These are phyloP conservation scores for Brassica napus DNA, from an alignment of 345 rosid genomes.

Conservation along the genomic window DNA sequence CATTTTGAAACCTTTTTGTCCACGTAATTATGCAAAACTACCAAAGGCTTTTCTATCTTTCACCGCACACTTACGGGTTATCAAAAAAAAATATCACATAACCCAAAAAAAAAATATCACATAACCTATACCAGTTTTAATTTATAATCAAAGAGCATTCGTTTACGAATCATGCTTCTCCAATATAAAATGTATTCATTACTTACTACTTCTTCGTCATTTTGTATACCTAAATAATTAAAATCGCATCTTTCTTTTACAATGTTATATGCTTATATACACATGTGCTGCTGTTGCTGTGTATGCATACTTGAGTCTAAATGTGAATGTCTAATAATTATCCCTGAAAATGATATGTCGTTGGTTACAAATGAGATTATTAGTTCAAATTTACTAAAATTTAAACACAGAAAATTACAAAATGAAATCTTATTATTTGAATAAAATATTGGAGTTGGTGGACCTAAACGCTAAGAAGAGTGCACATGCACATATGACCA, in stretches of 20 bases:
- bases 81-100: neutral
- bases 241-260: slow-evolving; percentile 11
- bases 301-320: slow-evolving; percentile 31
- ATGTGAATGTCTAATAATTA: slow-evolving; percentile 18
- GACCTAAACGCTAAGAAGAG: slow-evolving; percentile 1
- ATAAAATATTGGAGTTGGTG: slow-evolving; percentile 26
- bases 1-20: neutral
- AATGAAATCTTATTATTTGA: slow-evolving; percentile 1
- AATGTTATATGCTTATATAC: neutral
- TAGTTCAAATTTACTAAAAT: slow-evolving; percentile 6
- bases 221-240: neutral
- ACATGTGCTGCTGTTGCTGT: slow-evolving; percentile 27
- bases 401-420: slow-evolving; percentile 18
- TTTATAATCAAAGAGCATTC: neutral
- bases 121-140: neutral
- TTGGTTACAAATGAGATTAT: slow-evolving; percentile 21
- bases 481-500: slow-evolving; percentile 35
- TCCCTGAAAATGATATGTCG: slow-evolving; percentile 33
- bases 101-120: neutral
- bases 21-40: slow-evolving; percentile 5
- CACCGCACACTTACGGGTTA: neutral
- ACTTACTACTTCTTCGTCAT: slow-evolving; percentile 2
- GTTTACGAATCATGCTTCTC: slow-evolving; percentile 23
- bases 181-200: slow-evolving; percentile 1
- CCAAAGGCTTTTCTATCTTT: neutral